Evolutionary conservation across 495 filamentous ascomycete species (phyloP).

Genomic region (Tuber brumale): DNA sequence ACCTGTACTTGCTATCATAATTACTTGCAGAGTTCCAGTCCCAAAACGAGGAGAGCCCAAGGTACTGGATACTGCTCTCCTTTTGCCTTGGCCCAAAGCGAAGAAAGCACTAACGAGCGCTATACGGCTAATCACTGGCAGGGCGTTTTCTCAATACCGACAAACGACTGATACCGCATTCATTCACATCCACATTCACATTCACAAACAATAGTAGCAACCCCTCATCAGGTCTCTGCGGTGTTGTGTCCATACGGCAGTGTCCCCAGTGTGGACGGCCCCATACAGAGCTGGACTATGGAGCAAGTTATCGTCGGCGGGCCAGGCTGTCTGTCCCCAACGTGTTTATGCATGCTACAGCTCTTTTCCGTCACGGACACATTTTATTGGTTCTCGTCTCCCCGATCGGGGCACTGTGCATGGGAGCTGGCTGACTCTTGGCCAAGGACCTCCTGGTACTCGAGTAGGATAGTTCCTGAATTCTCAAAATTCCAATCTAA

Average conservation of each 20-base stretch:
- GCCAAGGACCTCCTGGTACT: not conserved
- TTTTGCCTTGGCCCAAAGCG: not conserved
- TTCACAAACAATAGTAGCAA: not conserved
- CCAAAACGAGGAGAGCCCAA: conserved; percentile 3
- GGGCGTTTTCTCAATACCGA: not conserved
- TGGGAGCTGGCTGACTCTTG: not conserved
- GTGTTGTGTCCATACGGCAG: not conserved
- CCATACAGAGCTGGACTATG: not conserved
- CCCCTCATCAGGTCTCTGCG: not conserved
- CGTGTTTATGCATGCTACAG: not conserved
- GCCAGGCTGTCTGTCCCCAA: not conserved
- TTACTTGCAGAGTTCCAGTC: not conserved
- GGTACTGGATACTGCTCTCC: not conserved
- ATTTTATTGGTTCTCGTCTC: not conserved
- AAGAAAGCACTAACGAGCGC: not conserved
- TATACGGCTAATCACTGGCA: not conserved
- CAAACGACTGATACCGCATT: not conserved
- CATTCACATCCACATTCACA: conserved; percentile 3
- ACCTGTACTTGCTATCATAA: not conserved
- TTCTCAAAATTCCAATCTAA: not conserved
- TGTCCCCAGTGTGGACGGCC: not conserved
- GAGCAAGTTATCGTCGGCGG: not conserved
- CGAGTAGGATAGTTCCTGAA: not conserved
- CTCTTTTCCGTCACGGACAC: not conserved
- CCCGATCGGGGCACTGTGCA: not conserved